Conservation (phyloP, 768 basidiomycete genomes). For the Tephrocybe sp. region DNA sequence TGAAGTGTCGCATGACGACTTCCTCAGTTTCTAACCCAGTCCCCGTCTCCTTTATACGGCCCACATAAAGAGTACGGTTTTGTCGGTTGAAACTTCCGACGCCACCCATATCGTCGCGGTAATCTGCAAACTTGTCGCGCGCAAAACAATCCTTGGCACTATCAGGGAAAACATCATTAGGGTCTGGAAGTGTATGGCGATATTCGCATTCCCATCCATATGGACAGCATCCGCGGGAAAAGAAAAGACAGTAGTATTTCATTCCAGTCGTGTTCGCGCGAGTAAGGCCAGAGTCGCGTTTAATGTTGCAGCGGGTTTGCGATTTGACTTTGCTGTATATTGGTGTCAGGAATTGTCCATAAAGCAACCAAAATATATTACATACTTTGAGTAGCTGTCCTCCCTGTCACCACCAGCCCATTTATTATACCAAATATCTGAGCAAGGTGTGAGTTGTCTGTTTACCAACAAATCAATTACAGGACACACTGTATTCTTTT, state of each 20-base stretch:
- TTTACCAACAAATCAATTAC: background rate
- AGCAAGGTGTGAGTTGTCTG: slow-evolving; percentile 12
- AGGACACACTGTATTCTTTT: slow-evolving; percentile 87
- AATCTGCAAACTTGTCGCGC: slow-evolving; percentile 94
- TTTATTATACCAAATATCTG: slow-evolving; percentile 98
- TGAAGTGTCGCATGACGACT: slow-evolving; percentile 87
- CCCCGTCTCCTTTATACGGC: slow-evolving; percentile 90
- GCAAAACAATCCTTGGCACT: slow-evolving; percentile 96
- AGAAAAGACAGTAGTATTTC: slow-evolving; percentile 94
- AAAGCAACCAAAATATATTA: slow-evolving; percentile 13
- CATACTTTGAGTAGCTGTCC: slow-evolving; percentile 92
- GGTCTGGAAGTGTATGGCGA: slow-evolving; percentile 83
- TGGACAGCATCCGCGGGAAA: slow-evolving; percentile 94
- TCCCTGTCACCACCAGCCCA: slow-evolving; percentile 99
- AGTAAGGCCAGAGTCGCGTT: slow-evolving; percentile 87
- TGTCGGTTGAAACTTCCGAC: slow-evolving; percentile 94
- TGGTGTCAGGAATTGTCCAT: slow-evolving; percentile 7
- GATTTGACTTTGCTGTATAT: slow-evolving; percentile 82
- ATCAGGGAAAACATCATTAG: slow-evolving; percentile 70
- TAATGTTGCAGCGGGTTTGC: slow-evolving; percentile 88
- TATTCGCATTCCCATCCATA: slow-evolving; percentile 99
- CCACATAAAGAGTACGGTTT: slow-evolving; percentile 93
- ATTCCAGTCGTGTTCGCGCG: slow-evolving; percentile 92
- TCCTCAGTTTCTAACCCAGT: slow-evolving; percentile 89
- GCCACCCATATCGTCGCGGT: slow-evolving; percentile 99